phyloP scores from a whole-genome alignment of 768 basidiomycete species.

The Pluteus cervinus region DNA sequence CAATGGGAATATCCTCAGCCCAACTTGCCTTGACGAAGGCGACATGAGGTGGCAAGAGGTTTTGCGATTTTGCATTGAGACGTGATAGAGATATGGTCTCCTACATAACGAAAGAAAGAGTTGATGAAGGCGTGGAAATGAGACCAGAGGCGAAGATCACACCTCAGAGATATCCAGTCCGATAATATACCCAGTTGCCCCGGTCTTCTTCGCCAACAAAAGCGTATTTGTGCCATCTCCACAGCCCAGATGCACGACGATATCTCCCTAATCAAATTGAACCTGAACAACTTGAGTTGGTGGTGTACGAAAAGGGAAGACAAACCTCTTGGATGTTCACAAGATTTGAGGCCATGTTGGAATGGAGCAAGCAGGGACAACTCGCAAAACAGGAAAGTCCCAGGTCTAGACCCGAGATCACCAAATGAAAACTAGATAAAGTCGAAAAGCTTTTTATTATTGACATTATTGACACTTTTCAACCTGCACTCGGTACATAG shows the following conservation, averaged over 20 bases:
- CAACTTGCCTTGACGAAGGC: constrained; percentile 40
- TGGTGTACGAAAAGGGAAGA: background rate
- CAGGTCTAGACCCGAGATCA: no score
- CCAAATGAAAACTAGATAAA: no score
- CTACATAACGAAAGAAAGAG: constrained; percentile 18
- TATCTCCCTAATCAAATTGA: constrained; percentile 57
- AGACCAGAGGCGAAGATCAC: constrained; percentile 8
- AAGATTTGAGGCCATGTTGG: no score
- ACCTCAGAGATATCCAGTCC: constrained; percentile 50
- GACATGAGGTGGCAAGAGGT: constrained; percentile 40
- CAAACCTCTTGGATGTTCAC: no score
- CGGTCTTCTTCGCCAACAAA: constrained; percentile 44
- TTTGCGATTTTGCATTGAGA: constrained; percentile 32
- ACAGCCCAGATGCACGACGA: constrained; percentile 49
- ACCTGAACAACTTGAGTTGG: constrained; percentile 1
- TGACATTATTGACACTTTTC: no score
- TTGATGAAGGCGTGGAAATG: background rate
- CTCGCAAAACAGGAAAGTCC: no score
- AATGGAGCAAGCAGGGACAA: no score
- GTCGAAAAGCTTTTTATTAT: no score
- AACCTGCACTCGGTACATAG: no score
- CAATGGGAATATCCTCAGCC: constrained; percentile 40
- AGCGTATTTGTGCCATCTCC: constrained; percentile 54
- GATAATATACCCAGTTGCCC: constrained; percentile 42
- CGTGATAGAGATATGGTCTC: constrained; percentile 48